Evolutionary conservation across 768 basidiomycete species (phyloP).

Genomic region (Omphalotus guepiniiformis): DNA sequence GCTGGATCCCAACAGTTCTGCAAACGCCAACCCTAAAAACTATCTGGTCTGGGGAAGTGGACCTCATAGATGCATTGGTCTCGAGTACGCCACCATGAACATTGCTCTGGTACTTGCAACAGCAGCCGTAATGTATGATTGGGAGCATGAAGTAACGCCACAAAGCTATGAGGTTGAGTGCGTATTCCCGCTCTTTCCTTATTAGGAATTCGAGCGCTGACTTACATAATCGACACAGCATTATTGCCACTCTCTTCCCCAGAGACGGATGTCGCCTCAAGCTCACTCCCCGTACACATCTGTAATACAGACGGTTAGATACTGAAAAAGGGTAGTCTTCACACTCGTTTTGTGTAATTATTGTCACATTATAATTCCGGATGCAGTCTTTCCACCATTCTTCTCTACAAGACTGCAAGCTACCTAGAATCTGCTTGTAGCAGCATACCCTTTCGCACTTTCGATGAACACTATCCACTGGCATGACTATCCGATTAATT

Average conservation of each 20-base stretch:
- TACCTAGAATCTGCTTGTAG: too few relatives aligned
- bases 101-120: slow-evolving; percentile 81
- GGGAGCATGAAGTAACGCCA: slow-evolving; percentile 82
- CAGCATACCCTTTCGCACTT: too few relatives aligned
- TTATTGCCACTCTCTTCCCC: slow-evolving; percentile 97
- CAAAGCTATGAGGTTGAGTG: slow-evolving; percentile 78
- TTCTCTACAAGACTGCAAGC: not conserved
- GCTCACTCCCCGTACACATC: slow-evolving; percentile 54
- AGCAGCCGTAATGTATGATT: slow-evolving; percentile 78
- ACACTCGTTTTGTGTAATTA: too few relatives aligned
- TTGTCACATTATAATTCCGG: slow-evolving; percentile 1
- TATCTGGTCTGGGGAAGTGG: slow-evolving; percentile 95
- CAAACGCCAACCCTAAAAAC: slow-evolving; percentile 86
- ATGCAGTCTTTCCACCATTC: not conserved
- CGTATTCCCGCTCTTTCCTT: slow-evolving; percentile 27
- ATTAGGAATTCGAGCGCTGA: slow-evolving; percentile 8
- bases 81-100: slow-evolving; percentile 92
- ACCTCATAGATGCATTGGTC: slow-evolving; percentile 87
- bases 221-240: slow-evolving; percentile 39
- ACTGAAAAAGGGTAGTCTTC: not conserved
- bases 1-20: slow-evolving; percentile 76
- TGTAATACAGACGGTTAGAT: not conserved
- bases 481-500: too few relatives aligned
- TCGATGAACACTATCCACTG: too few relatives aligned
- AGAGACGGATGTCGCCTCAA: slow-evolving; percentile 85